Conservation (phyloP, 192 early-diverging fungal genomes). For the Endogone sp. region DNA sequence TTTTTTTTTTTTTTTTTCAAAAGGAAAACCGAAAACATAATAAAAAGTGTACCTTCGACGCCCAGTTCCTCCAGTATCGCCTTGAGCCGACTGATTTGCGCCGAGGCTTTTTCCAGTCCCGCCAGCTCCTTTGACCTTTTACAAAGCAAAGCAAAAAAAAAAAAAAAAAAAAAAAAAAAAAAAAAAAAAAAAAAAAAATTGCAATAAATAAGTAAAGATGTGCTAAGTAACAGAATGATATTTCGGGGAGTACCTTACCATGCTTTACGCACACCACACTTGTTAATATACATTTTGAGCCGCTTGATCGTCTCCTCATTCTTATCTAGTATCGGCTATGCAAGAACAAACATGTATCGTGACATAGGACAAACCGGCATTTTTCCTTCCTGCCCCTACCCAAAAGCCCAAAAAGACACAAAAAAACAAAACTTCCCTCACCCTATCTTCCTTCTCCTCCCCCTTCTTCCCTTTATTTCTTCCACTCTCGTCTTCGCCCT, state of each 20-base stretch:
- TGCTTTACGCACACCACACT: constrained; percentile 22
- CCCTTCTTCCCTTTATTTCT: background rate
- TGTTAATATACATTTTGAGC: constrained; percentile 17
- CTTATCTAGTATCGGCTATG: background rate
- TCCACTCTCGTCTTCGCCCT: background rate
- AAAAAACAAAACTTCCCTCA: too few species aligned
- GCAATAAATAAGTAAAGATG: background rate
- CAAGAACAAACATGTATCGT: too few species aligned
- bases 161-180: too few species aligned
- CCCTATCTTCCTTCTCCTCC: background rate
- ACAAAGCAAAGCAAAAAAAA: background rate
- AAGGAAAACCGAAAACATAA: too few species aligned
- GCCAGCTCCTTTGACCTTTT: constrained; percentile 1
- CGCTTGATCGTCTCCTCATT: constrained; percentile 22
- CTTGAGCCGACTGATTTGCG: background rate
- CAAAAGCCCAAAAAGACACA: too few species aligned
- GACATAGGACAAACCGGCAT: too few species aligned
- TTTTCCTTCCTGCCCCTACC: too few species aligned
- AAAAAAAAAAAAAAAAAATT: background rate
- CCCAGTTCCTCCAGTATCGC: constrained; percentile 1
- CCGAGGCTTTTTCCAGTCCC: background rate
- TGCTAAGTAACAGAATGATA: background rate
- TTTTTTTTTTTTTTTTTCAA: too few species aligned
- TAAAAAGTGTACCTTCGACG: constrained; percentile 30
- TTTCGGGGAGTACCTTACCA: constrained; percentile 6